Conservation (phyloP, 176 grass and related monocot genomes). For the Poa pratensis region DNA sequence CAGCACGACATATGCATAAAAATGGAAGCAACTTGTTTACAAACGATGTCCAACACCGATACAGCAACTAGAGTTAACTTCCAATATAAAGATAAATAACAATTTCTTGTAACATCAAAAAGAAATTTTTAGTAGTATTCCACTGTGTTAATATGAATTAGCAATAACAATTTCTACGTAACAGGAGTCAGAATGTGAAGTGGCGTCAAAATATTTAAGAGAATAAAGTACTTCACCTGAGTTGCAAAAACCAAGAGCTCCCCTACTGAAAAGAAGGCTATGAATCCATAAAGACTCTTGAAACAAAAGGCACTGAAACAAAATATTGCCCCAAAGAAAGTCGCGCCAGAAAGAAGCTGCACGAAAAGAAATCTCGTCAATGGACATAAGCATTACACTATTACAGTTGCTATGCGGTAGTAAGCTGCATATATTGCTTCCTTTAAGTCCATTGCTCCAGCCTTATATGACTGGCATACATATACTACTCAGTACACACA, state of each 20-base stretch:
- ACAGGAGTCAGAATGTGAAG: not conserved
- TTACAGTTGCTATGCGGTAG: not conserved
- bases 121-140: not conserved
- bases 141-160: constrained; percentile 6
- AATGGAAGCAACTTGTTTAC: not conserved
- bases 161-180: constrained; percentile 2
- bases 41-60: not conserved
- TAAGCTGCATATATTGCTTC: constrained; percentile 23
- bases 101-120: not conserved
- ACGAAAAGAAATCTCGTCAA: constrained; percentile 32
- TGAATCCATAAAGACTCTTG: constrained; percentile 97
- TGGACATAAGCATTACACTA: constrained; percentile 18
- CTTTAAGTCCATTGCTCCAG: not conserved
- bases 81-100: not conserved
- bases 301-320: constrained; percentile 98
- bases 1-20: not conserved
- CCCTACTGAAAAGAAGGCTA: constrained; percentile 77
- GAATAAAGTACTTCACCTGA: constrained; percentile 62
- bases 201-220: constrained; percentile 12
- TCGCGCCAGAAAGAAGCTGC: constrained; percentile 91
- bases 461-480: constrained; percentile 19
- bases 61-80: constrained; percentile 17
- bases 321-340: constrained; percentile 93
- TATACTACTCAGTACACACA: not conserved
- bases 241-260: constrained; percentile 96